These are phyloP conservation scores for Xylariaceae sp. DNA, from an alignment of 2,329 filamentous ascomycete species.

Conservation along the genomic window DNA sequence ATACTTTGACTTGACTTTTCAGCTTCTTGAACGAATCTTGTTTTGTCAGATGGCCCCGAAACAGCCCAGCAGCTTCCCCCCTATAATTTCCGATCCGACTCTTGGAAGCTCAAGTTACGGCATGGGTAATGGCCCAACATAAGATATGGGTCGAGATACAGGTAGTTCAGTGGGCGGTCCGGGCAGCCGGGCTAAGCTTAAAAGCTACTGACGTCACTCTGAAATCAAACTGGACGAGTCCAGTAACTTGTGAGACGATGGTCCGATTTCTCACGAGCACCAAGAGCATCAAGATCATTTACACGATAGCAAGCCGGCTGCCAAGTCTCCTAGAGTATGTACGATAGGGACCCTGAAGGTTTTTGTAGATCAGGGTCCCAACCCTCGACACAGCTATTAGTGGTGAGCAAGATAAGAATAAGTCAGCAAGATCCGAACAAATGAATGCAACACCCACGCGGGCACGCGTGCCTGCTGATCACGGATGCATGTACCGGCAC, in stretches of 20 bases:
- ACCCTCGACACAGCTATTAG: conserved; percentile 4
- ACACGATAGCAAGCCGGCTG: neutral
- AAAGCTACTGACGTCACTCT: neutral
- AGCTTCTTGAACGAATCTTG: neutral
- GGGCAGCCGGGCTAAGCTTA: neutral
- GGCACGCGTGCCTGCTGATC: conserved; percentile 29
- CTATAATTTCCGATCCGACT: neutral
- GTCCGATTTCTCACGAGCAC: too few relatives aligned
- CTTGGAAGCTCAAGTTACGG: neutral
- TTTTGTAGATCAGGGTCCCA: conserved; percentile 1
- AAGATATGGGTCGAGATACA: neutral
- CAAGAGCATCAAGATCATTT: too few relatives aligned
- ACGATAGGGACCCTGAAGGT: neutral
- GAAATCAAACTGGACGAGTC: neutral
- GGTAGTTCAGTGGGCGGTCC: neutral
- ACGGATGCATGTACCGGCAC: conserved; percentile 15
- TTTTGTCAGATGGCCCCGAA: neutral
- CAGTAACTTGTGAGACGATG: neutral
- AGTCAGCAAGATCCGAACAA: conserved; percentile 23
- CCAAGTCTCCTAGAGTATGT: neutral
- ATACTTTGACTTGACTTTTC: neutral
- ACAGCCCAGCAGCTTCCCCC: neutral
- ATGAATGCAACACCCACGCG: conserved; percentile 27
- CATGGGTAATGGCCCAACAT: neutral
- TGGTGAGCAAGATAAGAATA: conserved; percentile 16